Evolutionary conservation across 805 yeast genomes (phyloP).

Genomic region (Yarrowia sp.): DNA sequence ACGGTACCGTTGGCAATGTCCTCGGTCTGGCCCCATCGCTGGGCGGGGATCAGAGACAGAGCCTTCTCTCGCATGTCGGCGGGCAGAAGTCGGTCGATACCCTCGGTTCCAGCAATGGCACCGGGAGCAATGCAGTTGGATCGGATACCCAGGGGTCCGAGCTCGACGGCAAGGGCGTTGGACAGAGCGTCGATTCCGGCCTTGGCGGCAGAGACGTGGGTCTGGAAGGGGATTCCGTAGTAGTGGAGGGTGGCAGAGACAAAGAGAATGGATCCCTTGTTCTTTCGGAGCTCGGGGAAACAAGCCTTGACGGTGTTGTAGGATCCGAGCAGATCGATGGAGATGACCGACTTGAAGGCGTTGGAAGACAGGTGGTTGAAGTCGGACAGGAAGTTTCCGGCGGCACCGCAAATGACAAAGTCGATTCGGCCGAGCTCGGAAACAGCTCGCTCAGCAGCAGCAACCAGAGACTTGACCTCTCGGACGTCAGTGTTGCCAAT

Average conservation of each 20-base stretch:
- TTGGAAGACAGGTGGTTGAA: constrained; percentile 74
- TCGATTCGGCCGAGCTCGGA: constrained; percentile 73
- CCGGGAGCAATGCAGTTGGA: constrained; percentile 91
- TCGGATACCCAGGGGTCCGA: constrained; percentile 85
- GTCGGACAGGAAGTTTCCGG: constrained; percentile 86
- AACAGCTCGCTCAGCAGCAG: constrained; percentile 68
- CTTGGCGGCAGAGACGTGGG: constrained; percentile 92
- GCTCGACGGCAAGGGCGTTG: constrained; percentile 80
- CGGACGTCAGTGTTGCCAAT: constrained; percentile 78
- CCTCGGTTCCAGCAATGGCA: constrained; percentile 83
- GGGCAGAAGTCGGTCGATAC: constrained; percentile 61
- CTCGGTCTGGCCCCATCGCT: constrained; percentile 53
- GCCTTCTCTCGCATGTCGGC: constrained; percentile 45
- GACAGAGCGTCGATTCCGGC: constrained; percentile 92
- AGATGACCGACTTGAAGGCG: constrained; percentile 84
- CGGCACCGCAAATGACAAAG: constrained; percentile 91
- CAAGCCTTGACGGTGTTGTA: constrained; percentile 87
- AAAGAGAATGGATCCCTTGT: constrained; percentile 71
- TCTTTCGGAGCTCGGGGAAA: constrained; percentile 58
- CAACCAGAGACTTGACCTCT: constrained; percentile 53
- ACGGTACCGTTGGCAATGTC: constrained; percentile 91
- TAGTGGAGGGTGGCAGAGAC: constrained; percentile 89
- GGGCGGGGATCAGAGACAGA: constrained; percentile 52
- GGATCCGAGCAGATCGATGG: constrained; percentile 84
- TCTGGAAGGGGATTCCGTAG: constrained; percentile 82